These are phyloP conservation scores for Ochromonas danica DNA, from an alignment of 108 stramenopile species.

Conservation along the genomic window DNA sequence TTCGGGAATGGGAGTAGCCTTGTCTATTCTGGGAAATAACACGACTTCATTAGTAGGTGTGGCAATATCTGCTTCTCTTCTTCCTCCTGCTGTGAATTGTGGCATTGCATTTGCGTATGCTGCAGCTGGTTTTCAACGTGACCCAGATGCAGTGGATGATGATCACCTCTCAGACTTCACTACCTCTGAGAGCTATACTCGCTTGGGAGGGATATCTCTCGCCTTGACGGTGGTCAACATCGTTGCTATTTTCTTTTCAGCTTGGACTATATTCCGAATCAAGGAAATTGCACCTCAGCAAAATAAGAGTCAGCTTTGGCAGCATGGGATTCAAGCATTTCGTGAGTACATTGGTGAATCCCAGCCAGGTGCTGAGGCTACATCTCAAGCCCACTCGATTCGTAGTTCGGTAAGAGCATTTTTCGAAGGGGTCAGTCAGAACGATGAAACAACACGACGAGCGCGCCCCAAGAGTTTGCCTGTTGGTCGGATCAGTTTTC, in stretches of 20 bases:
- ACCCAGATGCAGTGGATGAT: neutral
- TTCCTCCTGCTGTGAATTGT: slow-evolving; percentile 80
- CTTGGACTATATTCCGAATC: too few relatives aligned
- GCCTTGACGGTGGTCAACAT: slow-evolving; percentile 69
- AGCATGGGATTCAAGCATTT: too few relatives aligned
- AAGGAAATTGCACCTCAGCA: too few relatives aligned
- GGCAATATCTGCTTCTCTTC: slow-evolving; percentile 76
- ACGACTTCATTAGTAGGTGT: slow-evolving; percentile 76
- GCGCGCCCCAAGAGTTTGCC: too few relatives aligned
- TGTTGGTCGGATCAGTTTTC: too few relatives aligned
- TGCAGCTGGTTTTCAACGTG: neutral
- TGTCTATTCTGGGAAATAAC: slow-evolving; percentile 68
- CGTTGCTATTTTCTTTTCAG: slow-evolving; percentile 65
- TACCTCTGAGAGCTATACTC: slow-evolving; percentile 28
- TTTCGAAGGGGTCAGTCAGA: too few relatives aligned
- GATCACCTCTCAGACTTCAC: neutral
- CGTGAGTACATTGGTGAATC: too few relatives aligned
- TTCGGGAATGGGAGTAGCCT: slow-evolving; percentile 79
- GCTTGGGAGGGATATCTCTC: slow-evolving; percentile 51
- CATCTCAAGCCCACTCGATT: too few relatives aligned
- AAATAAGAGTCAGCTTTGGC: too few relatives aligned
- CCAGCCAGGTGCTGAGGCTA: too few relatives aligned
- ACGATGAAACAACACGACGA: too few relatives aligned
- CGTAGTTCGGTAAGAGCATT: too few relatives aligned
- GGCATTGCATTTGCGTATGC: slow-evolving; percentile 51